These are phyloP conservation scores for Lactifluus piperatus DNA, from an alignment of 768 basidiomycete genomes.

Conservation along the genomic window DNA sequence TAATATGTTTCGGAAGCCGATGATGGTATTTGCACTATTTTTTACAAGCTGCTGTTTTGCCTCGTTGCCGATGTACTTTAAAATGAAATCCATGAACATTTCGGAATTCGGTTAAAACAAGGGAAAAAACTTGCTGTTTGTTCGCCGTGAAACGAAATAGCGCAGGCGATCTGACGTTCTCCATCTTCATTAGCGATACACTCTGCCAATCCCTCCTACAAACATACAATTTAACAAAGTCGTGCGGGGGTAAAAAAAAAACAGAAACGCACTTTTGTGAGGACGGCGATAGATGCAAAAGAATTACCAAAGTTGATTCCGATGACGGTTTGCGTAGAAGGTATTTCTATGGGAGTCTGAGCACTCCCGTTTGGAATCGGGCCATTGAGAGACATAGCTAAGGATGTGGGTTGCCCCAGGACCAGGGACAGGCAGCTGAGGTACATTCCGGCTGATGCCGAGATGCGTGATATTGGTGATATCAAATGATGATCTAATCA, in stretches of 20 bases:
- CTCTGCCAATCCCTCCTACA: constrained; percentile 81
- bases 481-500: constrained; percentile 10
- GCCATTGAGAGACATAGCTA: constrained; percentile 36
- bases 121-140: constrained; percentile 59
- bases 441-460: neutral
- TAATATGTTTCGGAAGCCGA: constrained; percentile 87
- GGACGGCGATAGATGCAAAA: constrained; percentile 90
- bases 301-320: constrained; percentile 97
- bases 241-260: neutral
- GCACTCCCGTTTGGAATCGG: constrained; percentile 44
- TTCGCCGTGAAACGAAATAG: constrained; percentile 84
- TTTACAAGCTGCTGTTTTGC: constrained; percentile 93
- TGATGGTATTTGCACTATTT: constrained; percentile 89
- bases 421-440: neutral
- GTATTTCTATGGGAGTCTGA: constrained; percentile 32
- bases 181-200: constrained; percentile 99
- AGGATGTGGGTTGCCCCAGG: neutral
- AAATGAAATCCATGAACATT: constrained; percentile 5
- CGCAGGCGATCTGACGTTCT: constrained; percentile 94
- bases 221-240: neutral
- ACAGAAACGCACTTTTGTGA: constrained; percentile 64
- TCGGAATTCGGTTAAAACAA: neutral
- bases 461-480: neutral
- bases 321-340: constrained; percentile 49
- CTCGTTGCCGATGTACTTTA: constrained; percentile 90